phyloP scores from a whole-genome alignment of 805 yeast genomes.

The Saccharomycopsis guyanensis region DNA sequence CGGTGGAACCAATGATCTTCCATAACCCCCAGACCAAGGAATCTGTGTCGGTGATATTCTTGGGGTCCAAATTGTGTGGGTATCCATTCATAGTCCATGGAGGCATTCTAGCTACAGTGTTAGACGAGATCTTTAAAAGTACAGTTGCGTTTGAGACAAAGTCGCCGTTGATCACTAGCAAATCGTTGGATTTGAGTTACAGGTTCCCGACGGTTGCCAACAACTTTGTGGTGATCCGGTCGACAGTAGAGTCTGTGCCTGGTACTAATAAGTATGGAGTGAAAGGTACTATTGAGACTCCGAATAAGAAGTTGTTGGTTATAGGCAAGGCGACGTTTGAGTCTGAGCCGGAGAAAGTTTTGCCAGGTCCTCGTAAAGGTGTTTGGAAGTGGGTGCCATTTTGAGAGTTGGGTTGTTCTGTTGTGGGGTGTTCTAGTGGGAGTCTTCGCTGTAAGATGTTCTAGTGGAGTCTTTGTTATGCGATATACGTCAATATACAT shows the following conservation, averaged over 20 bases:
- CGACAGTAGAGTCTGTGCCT: constrained; percentile 30
- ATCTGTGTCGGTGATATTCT: constrained; percentile 60
- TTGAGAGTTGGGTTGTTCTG: no score
- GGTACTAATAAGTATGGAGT: constrained; percentile 33
- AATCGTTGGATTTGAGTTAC: constrained; percentile 44
- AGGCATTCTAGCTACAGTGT: constrained; percentile 72
- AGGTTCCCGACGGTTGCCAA: constrained; percentile 70
- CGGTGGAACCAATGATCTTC: constrained; percentile 65
- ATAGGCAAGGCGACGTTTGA: constrained; percentile 43
- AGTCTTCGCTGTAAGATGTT: no score
- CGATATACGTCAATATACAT: no score
- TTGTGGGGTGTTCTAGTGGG: no score
- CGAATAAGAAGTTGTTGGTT: constrained; percentile 49
- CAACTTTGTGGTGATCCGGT: constrained; percentile 62
- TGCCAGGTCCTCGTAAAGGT: no score
- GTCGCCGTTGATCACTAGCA: constrained; percentile 36
- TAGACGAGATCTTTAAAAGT: constrained; percentile 69
- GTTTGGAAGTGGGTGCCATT: no score
- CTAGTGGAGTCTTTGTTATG: no score
- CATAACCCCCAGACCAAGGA: constrained; percentile 39
- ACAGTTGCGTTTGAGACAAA: constrained; percentile 33
- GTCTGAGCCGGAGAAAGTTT: no score
- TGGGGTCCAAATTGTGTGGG: constrained; percentile 75
- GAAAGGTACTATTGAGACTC: constrained; percentile 45
- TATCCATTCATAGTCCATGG: constrained; percentile 87